Percentiles rank a stretch among this genome's conserved stretches.
These are phyloP conservation scores for Leucocoprinus sp. DNA, from an alignment of 768 basidiomycete genomes.

Conservation along the genomic window DNA sequence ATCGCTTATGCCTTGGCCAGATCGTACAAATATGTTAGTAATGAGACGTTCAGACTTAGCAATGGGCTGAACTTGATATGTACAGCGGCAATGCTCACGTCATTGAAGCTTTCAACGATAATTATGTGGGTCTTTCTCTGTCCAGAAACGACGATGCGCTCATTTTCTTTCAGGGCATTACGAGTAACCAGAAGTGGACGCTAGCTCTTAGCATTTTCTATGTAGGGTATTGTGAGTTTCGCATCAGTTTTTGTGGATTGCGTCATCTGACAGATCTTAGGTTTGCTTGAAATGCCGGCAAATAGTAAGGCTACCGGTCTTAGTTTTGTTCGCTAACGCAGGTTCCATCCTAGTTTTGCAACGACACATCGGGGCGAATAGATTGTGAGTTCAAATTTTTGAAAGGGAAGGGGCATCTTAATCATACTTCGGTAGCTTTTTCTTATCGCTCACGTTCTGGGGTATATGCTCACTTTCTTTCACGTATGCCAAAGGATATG, in stretches of 20 bases:
- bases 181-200: conserved; percentile 48
- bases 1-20: conserved; percentile 17
- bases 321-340: neutral
- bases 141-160: neutral
- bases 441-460: conserved; percentile 45
- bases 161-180: conserved; percentile 31
- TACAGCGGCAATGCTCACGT: conserved; percentile 49
- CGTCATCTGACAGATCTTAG: conserved; percentile 16
- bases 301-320: conserved; percentile 27
- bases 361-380: conserved; percentile 47
- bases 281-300: conserved; percentile 50
- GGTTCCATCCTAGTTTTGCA: conserved; percentile 35
- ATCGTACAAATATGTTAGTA: conserved; percentile 49
- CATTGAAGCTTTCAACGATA: conserved; percentile 40
- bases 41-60: neutral
- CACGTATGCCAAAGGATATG: conserved; percentile 48
- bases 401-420: neutral
- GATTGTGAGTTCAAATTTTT: conserved; percentile 31
- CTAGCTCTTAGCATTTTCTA: conserved; percentile 51
- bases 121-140: conserved; percentile 32
- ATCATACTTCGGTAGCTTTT: conserved; percentile 31
- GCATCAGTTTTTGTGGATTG: neutral
- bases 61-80: neutral
- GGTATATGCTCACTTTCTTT: conserved; percentile 44
- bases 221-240: conserved; percentile 44